phyloP scores from a whole-genome alignment of 2,329 filamentous ascomycete genomes.

The Colletotrichum sojae region DNA sequence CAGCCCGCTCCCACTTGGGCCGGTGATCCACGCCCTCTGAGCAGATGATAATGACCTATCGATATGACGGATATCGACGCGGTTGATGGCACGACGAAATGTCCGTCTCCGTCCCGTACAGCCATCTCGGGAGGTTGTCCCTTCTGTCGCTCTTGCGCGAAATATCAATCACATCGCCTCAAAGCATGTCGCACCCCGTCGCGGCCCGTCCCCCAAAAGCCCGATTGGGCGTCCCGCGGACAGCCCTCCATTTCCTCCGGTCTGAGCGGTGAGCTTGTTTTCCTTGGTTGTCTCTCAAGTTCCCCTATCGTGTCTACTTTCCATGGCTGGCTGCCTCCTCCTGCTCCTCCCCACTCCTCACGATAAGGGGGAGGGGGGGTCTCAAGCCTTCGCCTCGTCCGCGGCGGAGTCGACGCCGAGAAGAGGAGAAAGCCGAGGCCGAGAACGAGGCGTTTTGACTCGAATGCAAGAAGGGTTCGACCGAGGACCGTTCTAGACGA shows the following conservation, averaged over 20 bases:
- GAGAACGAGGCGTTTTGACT: background rate
- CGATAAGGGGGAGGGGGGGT: too few relatives aligned
- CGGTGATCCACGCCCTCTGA: background rate
- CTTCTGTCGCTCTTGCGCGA: too few relatives aligned
- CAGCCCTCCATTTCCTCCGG: too few relatives aligned
- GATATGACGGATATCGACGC: slow-evolving; percentile 18
- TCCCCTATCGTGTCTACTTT: too few relatives aligned
- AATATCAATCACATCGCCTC: too few relatives aligned
- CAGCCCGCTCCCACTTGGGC: background rate
- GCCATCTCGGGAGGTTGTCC: background rate
- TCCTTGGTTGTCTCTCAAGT: too few relatives aligned
- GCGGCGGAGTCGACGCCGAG: too few relatives aligned
- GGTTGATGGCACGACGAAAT: background rate
- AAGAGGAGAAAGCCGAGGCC: too few relatives aligned
- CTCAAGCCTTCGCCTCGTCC: too few relatives aligned
- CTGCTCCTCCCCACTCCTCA: too few relatives aligned
- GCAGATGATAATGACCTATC: slow-evolving; percentile 19
- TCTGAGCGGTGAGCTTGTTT: background rate
- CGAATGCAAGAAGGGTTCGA: background rate
- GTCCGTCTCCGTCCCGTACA: too few relatives aligned
- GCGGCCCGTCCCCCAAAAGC: background rate
- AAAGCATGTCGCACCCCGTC: background rate
- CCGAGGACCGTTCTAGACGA: background rate
- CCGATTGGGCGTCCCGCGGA: background rate
- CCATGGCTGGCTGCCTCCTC: too few relatives aligned